Base-by-base conservation (phyloP, 306 rosid species). In the Cicer arietinum region DNA sequence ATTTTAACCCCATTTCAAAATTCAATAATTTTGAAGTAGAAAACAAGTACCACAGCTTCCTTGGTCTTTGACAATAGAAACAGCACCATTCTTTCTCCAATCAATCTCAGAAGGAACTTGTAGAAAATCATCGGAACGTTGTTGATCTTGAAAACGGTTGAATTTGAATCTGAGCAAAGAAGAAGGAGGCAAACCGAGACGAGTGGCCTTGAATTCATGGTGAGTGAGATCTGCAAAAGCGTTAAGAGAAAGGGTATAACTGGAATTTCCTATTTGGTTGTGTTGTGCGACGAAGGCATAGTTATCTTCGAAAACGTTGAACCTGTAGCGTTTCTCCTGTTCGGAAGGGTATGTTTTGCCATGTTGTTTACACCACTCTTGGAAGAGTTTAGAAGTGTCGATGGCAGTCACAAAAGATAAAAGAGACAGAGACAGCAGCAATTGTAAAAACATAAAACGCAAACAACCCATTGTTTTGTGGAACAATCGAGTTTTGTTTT, bases 1-100 rank as follows among this genome's bases (percentile, higher is more conserved):
- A 25, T 25, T 25, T 25, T 25, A 25, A 0, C 4, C 4, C 35
- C 35, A 30, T 30, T 30, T 3, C 4, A 30, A 30, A 30, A 3
- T 30, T 30, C 4, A 3, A 3, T 30, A 30, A 30, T 30, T 30
- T 30, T 30, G 35, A 30, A 42, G 45, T 43, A 41, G 67, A 52
- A 0, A 81, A 63, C 16, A 54, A 42, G 40, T 85, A 91, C 97
- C 98, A 14, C 98, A 94, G 67, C 86, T 86, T 66, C 87, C 91
- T 85, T 94, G 97, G 79, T 91, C 94, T 66, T 94, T 94, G 79
- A 94, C 93, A 20, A 73, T 14, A 52, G 95, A 87, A 13, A 91
- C 98, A 0, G 92, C 97, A 6, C 89, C 97, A 18, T 78, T 61
- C 37, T 90, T 68, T 86, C 97, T 86, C 96, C 98, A 94, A 85